Base-by-base conservation (phyloP, 352 stramenopile genomes). In the Globisporangium emineosum region DNA sequence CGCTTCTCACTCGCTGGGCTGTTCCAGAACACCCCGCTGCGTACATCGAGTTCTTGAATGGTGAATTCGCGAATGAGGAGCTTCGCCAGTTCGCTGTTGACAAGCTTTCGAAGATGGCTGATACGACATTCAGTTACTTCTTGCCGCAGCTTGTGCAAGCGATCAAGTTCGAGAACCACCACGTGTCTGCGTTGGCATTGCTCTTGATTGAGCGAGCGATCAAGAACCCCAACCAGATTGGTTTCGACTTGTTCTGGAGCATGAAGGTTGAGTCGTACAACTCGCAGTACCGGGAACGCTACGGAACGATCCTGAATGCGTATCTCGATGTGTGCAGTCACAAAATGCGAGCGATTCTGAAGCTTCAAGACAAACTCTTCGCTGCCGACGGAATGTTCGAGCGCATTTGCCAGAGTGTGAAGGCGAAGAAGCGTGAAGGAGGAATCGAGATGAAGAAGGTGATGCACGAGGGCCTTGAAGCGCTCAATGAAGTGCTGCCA, bases 331-430 rank as follows among this genome's bases (percentile, higher is more conserved):
- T 91, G 53, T 91, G 78, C 71, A 98, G 76, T 60, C 89, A 80
- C 54, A 97, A 97, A 72, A 96, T 97, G 89, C 91, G 87, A 35
- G 80, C 91, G 0, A 96, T 98, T 70, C 73, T 94, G 3, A 95
- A 96, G 73, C 78, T 98, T 5, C 88, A 97, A 64, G 76, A 97
- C 71, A 91, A 87, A 65, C 69, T 93, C 40, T 96, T 94, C 53
- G 81, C 81, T 25, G 85, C 84, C 12, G 79, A 83, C 17, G 88
- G 83, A 21, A 93, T 81, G 76, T 91, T 86, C 45, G 86, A 92
- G 57, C 77, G 83, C 30, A 93, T 95, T 65, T 95, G 86, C 54
- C 83, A 93, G 55, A 84, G 74, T 7, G 82, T 95, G 29, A 95
- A 93, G 71, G 72, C 70, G n/a, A 95, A 93, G 78, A 90, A 86